phyloP scores from a whole-genome alignment of 805 yeast genomes.

The Starmerella geochares region DNA sequence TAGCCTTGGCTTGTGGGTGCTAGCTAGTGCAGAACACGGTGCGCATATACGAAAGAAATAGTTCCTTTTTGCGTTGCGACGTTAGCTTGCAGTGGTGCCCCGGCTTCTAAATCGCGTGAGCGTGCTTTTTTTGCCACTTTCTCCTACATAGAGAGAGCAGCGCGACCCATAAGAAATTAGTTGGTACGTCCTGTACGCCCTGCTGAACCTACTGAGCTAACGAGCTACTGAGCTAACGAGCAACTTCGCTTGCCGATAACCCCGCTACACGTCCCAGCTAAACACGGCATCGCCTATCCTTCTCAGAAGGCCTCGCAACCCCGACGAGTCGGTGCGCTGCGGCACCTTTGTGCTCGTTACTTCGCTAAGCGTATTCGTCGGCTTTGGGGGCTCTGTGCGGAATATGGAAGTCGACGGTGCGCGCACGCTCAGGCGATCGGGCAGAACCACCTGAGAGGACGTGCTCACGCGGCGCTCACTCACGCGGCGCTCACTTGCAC shows the following conservation, averaged over 20 bases:
- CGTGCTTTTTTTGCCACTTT: too few relatives aligned
- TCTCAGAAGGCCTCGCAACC: background rate
- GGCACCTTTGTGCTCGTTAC: conserved; percentile 12
- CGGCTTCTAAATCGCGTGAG: too few relatives aligned
- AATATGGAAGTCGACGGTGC: conserved; percentile 5
- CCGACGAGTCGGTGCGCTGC: background rate
- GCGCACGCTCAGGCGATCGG: conserved; percentile 9
- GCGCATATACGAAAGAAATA: too few relatives aligned
- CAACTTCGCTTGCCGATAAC: background rate
- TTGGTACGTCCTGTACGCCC: too few relatives aligned
- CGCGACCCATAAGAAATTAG: too few relatives aligned
- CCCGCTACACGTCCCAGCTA: conserved; percentile 44
- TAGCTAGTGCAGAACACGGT: too few relatives aligned
- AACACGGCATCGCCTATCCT: conserved; percentile 36
- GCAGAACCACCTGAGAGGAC: background rate
- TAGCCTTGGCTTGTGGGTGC: too few relatives aligned
- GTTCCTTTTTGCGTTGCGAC: too few relatives aligned
- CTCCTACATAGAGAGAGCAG: too few relatives aligned
- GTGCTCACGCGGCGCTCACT: background rate
- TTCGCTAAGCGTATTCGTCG: background rate
- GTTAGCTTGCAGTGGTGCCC: too few relatives aligned
- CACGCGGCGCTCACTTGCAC: background rate
- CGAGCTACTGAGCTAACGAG: too few relatives aligned
- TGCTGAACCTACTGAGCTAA: too few relatives aligned
- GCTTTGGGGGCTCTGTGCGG: background rate